Evolutionary conservation across 352 stramenopile species (phyloP).

Genomic region (Phytophthora tentaculata): DNA sequence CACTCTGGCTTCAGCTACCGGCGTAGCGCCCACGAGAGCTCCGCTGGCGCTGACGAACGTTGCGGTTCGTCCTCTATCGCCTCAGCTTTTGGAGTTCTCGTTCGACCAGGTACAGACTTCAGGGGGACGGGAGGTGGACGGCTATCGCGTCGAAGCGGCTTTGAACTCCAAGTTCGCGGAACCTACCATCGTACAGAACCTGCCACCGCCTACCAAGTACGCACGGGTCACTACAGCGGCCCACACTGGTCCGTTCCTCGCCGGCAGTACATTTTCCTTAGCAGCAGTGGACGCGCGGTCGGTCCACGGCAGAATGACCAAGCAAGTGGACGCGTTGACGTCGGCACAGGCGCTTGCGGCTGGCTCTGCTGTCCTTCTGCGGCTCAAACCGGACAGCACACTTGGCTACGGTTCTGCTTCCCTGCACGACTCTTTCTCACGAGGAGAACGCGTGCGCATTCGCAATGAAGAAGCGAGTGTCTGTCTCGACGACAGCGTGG

Average conservation of each 20-base stretch:
- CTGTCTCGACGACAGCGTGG: conserved; percentile 66
- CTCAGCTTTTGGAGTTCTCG: conserved; percentile 50
- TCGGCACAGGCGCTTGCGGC: conserved; percentile 40
- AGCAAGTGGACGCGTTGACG: conserved; percentile 56
- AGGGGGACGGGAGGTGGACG: conserved; percentile 58
- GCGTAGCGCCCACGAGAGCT: conserved; percentile 50
- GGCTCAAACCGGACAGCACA: conserved; percentile 43
- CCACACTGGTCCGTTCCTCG: conserved; percentile 67
- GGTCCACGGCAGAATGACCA: conserved; percentile 56
- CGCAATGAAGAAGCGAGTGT: conserved; percentile 64
- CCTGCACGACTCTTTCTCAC: conserved; percentile 49
- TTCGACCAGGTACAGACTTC: conserved; percentile 71
- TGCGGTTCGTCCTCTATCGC: conserved; percentile 37
- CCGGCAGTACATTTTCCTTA: conserved; percentile 71
- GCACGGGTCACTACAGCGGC: conserved; percentile 75
- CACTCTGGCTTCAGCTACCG: conserved; percentile 13
- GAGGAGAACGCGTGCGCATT: conserved; percentile 69
- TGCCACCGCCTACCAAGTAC: conserved; percentile 49
- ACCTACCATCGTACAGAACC: conserved; percentile 13
- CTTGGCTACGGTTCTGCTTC: conserved; percentile 46
- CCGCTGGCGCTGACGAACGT: conserved; percentile 63
- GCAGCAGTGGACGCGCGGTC: conserved; percentile 50
- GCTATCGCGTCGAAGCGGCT: conserved; percentile 60
- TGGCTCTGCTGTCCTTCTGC: conserved; percentile 54
- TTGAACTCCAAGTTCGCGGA: conserved; percentile 22